Evolutionary conservation across 2,329 filamentous ascomycete species (phyloP), one percentile per base, ranked within the genome.

Genomic region (Byssochlamys sp.): DNA sequence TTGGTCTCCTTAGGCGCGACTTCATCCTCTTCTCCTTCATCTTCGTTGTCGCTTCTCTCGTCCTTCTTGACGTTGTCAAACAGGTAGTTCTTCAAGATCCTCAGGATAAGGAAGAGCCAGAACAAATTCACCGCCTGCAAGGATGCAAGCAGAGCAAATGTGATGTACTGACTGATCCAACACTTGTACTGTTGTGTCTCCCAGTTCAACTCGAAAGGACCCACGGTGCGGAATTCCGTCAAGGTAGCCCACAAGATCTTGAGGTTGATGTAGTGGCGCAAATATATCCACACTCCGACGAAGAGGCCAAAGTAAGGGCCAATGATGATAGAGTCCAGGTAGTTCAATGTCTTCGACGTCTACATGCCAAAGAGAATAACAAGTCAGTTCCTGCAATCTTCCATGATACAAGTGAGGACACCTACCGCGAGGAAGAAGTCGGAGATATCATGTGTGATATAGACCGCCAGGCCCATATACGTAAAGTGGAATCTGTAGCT

Each of bases 401-500:
- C 35, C n/a, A 53, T 27, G 24, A 33, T 12, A 39, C 3, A 6
- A 55, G 35, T 5, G 52, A 10, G 31, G 12, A 48, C 52, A 72
- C 86, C 75, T 83, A 91, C 89, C 39, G 92, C 91, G 51, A 96
- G 82, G 83, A 96, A 96, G 77, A 96, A 96, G 73, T 96, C 91
- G 59, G 87, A 91, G 61, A 96, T 89, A 70, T 97, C 91, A 74
- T 95, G 90, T 9, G 91, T 96, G 61, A 94, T 90, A 74, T 96
- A 97, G 33, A 97, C 90, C 24, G 90, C 89, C 57, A 96, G 77
- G 27, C 91, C 91, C 71, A 97, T 95, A 75, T 96, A 92, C 24
- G 91, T 95, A 73, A 96, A 97, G 75, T 97, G 91, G 79, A 96
- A 97, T 60, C 90, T 85, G 77, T 96, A 97, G 77, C 89, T 94